phyloP scores from a whole-genome alignment of 2,329 filamentous ascomycete species.

The Verticillium dahliae region DNA sequence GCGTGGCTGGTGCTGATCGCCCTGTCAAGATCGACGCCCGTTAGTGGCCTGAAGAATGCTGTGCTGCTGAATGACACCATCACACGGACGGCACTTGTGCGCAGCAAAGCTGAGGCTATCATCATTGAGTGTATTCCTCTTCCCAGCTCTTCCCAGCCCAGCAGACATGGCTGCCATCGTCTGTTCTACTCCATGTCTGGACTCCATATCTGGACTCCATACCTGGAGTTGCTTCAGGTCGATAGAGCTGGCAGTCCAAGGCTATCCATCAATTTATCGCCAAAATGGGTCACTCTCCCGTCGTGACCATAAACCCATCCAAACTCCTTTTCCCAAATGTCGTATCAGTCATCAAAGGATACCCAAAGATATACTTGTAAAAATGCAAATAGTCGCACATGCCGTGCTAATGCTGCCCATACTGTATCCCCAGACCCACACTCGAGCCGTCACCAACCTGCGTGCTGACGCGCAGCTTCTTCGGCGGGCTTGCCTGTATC shows the following conservation, averaged over 20 bases:
- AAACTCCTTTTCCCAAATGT: not conserved
- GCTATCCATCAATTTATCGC: not conserved
- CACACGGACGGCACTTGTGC: not conserved
- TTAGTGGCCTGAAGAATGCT: not conserved
- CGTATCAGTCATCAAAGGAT: not conserved
- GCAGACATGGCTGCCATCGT: not conserved
- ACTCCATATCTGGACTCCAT: too few relatives aligned
- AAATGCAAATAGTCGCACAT: not conserved
- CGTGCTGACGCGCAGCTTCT: slow-evolving; percentile 41
- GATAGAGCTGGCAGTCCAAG: not conserved
- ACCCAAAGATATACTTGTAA: not conserved
- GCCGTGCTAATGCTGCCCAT: slow-evolving; percentile 18
- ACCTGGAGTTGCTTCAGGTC: not conserved
- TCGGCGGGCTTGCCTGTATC: slow-evolving; percentile 38
- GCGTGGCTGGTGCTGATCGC: not conserved
- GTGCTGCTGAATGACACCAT: not conserved
- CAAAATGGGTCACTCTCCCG: too few relatives aligned
- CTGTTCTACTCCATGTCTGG: not conserved
- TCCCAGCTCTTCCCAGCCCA: too few relatives aligned
- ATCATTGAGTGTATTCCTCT: not conserved
- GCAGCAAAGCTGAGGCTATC: not conserved
- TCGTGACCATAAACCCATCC: too few relatives aligned
- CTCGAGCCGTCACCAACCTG: slow-evolving; percentile 26
- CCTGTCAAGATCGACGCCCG: not conserved
- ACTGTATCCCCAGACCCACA: slow-evolving; percentile 48